These are phyloP conservation scores for Cyclotella choctawhatcheeana DNA, from an alignment of 108 stramenopile genomes.

Conservation along the genomic window DNA sequence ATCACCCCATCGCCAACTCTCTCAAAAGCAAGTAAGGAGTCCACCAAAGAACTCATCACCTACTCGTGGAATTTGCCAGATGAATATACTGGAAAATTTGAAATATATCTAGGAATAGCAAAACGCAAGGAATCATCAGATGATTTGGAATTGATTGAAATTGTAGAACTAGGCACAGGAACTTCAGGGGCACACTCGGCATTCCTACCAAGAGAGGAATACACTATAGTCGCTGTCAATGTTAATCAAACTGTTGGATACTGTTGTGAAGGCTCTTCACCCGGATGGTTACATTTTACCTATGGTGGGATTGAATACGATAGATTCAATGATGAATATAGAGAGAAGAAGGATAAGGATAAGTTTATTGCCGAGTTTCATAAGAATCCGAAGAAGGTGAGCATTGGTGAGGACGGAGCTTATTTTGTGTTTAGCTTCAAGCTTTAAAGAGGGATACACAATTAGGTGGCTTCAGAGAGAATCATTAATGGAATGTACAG, in stretches of 20 bases:
- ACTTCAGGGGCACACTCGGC: neutral
- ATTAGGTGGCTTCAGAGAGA: too few relatives aligned
- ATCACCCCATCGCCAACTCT: neutral
- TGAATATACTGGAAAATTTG: conserved; percentile 3
- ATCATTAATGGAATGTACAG: too few relatives aligned
- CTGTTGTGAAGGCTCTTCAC: neutral
- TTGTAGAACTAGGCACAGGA: neutral
- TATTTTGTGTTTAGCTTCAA: neutral
- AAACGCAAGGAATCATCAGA: neutral
- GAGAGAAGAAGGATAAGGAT: neutral
- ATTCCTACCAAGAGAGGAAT: neutral
- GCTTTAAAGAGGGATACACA: neutral
- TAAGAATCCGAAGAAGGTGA: neutral
- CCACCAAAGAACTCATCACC: neutral
- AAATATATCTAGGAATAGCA: neutral
- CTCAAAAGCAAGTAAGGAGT: neutral
- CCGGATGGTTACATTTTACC: neutral
- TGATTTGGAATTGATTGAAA: neutral
- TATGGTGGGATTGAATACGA: conserved; percentile 1
- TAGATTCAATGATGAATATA: neutral
- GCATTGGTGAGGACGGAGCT: neutral
- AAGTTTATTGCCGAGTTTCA: neutral
- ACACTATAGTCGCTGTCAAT: neutral
- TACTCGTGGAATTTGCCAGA: neutral
- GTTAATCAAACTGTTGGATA: conserved; percentile 2